These are phyloP conservation scores for Grosmannia penicillata DNA, from an alignment of 2,329 filamentous ascomycete genomes.

Conservation along the genomic window DNA sequence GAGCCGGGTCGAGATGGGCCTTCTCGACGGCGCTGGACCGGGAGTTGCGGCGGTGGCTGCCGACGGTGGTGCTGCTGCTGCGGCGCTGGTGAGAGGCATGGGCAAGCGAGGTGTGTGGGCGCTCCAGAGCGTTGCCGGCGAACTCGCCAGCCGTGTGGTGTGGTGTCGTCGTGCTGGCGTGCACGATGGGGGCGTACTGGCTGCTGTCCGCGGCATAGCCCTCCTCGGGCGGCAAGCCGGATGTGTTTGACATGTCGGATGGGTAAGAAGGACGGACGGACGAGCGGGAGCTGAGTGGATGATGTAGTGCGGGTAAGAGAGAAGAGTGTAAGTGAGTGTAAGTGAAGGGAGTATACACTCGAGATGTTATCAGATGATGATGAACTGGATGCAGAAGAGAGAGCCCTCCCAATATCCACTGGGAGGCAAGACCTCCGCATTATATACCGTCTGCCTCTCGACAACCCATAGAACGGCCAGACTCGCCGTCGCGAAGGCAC, in stretches of 20 bases:
- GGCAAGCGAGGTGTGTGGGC: constrained; percentile 1
- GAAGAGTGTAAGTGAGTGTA: too few species aligned
- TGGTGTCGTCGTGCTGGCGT: neutral
- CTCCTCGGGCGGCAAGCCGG: neutral
- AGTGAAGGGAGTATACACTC: too few species aligned
- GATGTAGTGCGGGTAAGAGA: too few species aligned
- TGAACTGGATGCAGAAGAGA: too few species aligned
- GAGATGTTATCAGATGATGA: too few species aligned
- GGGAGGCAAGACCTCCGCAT: too few species aligned
- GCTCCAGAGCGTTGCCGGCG: neutral
- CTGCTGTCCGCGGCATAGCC: neutral
- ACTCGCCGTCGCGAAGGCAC: too few species aligned
- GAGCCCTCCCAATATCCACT: too few species aligned
- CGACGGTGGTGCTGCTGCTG: constrained; percentile 1
- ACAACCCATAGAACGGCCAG: too few species aligned
- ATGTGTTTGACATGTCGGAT: neutral
- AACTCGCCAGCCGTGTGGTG: neutral
- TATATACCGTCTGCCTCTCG: too few species aligned
- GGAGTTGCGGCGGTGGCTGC: neutral
- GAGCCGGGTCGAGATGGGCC: constrained; percentile 14
- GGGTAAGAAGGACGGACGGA: neutral
- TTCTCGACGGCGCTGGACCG: neutral
- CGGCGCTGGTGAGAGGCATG: neutral
- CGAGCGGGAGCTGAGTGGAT: too few species aligned
- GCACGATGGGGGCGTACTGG: constrained; percentile 1